A percentile compares a stretch with the other conserved stretches of the same genome.
These are phyloP conservation scores for Suillus discolor DNA, from an alignment of 768 basidiomycete genomes.

Conservation along the genomic window DNA sequence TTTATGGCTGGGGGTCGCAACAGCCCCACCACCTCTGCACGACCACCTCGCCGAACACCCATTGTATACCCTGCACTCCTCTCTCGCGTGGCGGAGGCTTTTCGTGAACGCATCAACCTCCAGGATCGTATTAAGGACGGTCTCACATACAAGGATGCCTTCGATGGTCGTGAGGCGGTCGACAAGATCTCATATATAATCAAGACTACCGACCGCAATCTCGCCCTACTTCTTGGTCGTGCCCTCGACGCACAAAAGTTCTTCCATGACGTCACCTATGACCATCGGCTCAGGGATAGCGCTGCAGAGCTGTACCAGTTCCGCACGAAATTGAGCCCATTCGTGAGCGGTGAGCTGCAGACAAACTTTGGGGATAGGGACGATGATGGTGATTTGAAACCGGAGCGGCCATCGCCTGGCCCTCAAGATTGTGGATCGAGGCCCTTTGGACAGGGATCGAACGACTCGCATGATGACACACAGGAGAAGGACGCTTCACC, in stretches of 20 bases:
- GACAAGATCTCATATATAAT: conserved; percentile 98
- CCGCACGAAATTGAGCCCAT: conserved; percentile 80
- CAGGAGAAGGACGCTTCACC: conserved; percentile 35
- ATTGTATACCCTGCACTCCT: conserved; percentile 95
- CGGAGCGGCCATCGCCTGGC: conserved; percentile 16
- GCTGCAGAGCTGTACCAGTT: conserved; percentile 93
- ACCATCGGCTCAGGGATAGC: conserved; percentile 91
- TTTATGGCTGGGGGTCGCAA: conserved; percentile 41
- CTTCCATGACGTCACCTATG: conserved; percentile 99
- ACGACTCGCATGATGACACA: conserved; percentile 29
- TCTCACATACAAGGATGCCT: conserved; percentile 93
- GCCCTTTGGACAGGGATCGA: conserved; percentile 35
- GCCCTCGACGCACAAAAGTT: conserved; percentile 98
- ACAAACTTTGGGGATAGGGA: conserved; percentile 39
- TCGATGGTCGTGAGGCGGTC: conserved; percentile 96
- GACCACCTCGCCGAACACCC: conserved; percentile 54
- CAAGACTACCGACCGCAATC: conserved; percentile 96
- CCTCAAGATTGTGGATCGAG: conserved; percentile 22
- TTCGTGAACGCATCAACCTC: conserved; percentile 78
- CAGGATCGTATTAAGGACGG: conserved; percentile 91
- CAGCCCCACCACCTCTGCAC: conserved; percentile 38
- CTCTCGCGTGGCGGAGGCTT: conserved; percentile 92
- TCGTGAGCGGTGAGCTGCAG: conserved; percentile 74
- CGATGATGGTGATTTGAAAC: conserved; percentile 35
- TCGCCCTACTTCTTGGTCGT: conserved; percentile 92